Conservation (phyloP, 495 filamentous ascomycete genomes). For the Penicillium samsonianum region DNA sequence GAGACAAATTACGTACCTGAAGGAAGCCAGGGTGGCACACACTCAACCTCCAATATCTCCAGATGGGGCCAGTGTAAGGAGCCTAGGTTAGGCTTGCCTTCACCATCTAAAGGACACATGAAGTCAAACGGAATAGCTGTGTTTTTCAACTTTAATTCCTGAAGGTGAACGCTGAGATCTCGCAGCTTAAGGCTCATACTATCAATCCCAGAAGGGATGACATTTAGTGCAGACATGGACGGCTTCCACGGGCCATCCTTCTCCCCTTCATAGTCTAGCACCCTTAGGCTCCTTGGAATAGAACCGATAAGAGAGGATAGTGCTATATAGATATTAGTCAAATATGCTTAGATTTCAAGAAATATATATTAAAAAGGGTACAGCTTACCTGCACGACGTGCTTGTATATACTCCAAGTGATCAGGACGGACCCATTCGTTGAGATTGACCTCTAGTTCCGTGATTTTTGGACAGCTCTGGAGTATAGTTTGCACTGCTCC, state of each 20-base stretch:
- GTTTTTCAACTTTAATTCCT: slow-evolving; percentile 2
- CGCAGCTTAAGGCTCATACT: background rate
- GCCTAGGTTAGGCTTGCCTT: background rate
- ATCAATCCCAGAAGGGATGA: slow-evolving; percentile 2
- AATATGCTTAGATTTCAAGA: background rate
- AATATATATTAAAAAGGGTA: background rate
- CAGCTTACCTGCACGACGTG: slow-evolving; percentile 1
- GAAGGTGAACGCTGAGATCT: background rate
- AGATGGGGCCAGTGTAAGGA: background rate
- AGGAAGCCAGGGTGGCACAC: slow-evolving; percentile 2
- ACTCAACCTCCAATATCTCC: background rate
- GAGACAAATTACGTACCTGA: background rate
- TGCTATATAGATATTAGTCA: background rate
- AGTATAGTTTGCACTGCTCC: background rate
- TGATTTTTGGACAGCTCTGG: background rate
- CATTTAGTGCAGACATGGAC: background rate
- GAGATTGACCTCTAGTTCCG: background rate
- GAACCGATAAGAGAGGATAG: slow-evolving; percentile 2
- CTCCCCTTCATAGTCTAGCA: slow-evolving; percentile 1
- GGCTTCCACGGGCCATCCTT: background rate
- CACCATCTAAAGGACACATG: background rate
- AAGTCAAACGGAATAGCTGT: background rate
- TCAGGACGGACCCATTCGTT: slow-evolving; percentile 4
- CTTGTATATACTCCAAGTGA: slow-evolving; percentile 1
- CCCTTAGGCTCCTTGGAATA: background rate